Evolutionary conservation across 768 basidiomycete species (phyloP).

Genomic region (Daedaleopsis nitida): DNA sequence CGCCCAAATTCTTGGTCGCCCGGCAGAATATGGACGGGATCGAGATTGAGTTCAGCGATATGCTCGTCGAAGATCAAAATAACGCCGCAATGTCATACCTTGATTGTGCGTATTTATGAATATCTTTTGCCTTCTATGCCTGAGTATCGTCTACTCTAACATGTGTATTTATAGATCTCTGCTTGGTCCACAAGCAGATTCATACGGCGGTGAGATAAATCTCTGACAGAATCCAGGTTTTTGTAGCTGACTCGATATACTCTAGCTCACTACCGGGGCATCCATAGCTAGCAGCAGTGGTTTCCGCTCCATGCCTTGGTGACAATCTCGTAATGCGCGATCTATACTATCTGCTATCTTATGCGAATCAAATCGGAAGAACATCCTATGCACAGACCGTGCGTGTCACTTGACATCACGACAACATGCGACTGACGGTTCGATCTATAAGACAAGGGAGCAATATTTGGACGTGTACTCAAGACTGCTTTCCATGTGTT

Average conservation of each 20-base stretch:
- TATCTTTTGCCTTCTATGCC: background rate
- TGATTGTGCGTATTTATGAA: constrained; percentile 63
- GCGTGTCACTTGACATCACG: background rate
- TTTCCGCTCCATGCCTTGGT: constrained; percentile 21
- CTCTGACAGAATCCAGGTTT: too few relatives aligned
- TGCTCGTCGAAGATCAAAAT: constrained; percentile 96
- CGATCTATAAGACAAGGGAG: background rate
- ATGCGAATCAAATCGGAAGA: background rate
- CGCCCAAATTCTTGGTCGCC: constrained; percentile 69
- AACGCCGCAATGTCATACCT: constrained; percentile 92
- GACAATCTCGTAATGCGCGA: background rate
- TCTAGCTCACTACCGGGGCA: constrained; percentile 14
- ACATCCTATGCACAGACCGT: background rate
- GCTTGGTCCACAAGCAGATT: constrained; percentile 42
- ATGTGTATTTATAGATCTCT: constrained; percentile 31
- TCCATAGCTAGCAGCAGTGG: constrained; percentile 15
- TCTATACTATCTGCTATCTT: background rate
- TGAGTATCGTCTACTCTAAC: background rate
- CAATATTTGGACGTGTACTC: background rate
- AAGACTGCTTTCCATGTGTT: background rate
- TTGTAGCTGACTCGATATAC: background rate
- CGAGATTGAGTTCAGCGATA: constrained; percentile 96
- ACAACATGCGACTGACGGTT: background rate
- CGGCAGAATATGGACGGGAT: constrained; percentile 91
- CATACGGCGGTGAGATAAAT: constrained; percentile 32